Evolutionary conservation across 2,329 filamentous ascomycete species (phyloP).

Genomic region (Paramyrothecium sp.): DNA sequence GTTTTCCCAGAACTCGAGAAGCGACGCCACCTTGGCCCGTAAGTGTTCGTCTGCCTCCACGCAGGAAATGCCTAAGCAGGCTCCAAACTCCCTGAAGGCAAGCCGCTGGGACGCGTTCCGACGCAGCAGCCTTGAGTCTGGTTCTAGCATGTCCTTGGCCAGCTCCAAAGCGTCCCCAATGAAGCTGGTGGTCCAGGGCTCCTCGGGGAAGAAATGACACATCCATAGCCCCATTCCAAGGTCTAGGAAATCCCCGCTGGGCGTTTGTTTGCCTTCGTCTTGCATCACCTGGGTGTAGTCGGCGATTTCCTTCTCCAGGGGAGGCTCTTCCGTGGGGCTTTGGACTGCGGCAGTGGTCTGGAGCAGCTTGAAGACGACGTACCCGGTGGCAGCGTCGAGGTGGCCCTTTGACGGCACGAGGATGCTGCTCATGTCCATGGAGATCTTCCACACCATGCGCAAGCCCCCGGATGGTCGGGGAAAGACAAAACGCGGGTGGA

Average conservation of each 20-base stretch:
- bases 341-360: constrained; percentile 35
- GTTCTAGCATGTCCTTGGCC: constrained; percentile 19
- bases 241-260: constrained; percentile 51
- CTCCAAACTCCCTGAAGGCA: constrained; percentile 55
- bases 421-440: constrained; percentile 42
- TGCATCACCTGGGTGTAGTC: constrained; percentile 50
- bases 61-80: constrained; percentile 45
- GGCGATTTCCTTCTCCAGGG: constrained; percentile 45
- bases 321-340: constrained; percentile 18
- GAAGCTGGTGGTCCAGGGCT: constrained; percentile 45
- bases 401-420: constrained; percentile 52
- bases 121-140: constrained; percentile 15
- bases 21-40: constrained; percentile 15
- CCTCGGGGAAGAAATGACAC: constrained; percentile 46
- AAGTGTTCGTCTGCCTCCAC: constrained; percentile 31
- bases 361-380: constrained; percentile 47
- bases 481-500: constrained; percentile 51
- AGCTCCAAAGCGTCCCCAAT: constrained; percentile 23
- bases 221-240: constrained; percentile 60
- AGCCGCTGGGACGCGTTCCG: constrained; percentile 29
- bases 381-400: constrained; percentile 55
- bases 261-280: constrained; percentile 38
- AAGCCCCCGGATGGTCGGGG: constrained; percentile 10
- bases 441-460: constrained; percentile 56
- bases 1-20: constrained; percentile 33